Percentiles rank a stretch among this genome's conserved stretches.
Evolutionary conservation across 2,329 filamentous ascomycete genomes (phyloP).

Genomic region (Penicillium sp.): DNA sequence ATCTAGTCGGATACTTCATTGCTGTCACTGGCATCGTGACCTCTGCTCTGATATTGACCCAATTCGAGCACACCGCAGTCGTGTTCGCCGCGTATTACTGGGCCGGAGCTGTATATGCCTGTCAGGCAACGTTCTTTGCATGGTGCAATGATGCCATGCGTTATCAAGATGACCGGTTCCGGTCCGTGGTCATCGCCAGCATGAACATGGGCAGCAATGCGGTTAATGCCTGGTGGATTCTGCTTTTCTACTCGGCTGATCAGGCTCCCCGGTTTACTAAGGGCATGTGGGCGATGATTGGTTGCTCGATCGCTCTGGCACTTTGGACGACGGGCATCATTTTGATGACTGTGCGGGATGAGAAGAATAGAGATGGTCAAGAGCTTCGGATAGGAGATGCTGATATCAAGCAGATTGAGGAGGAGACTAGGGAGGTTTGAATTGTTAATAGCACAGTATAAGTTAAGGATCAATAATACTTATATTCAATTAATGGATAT

Average conservation of each 20-base stretch:
- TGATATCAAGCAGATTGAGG: not conserved
- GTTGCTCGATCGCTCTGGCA: conserved; percentile 20
- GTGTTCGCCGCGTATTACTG: conserved; percentile 70
- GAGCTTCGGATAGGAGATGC: not conserved
- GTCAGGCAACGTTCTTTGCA: conserved; percentile 73
- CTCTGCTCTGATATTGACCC: conserved; percentile 61
- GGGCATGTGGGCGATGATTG: conserved; percentile 38
- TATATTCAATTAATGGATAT: not conserved
- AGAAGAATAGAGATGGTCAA: conserved; percentile 4
- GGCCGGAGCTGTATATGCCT: conserved; percentile 70
- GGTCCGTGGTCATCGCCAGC: conserved; percentile 67
- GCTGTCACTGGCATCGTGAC: conserved; percentile 65
- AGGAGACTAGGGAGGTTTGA: not conserved
- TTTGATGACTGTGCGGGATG: conserved; percentile 14
- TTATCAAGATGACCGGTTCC: conserved; percentile 62
- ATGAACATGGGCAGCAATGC: conserved; percentile 72
- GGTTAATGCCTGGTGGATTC: conserved; percentile 72
- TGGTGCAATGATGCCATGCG: conserved; percentile 73
- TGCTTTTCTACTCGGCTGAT: conserved; percentile 68
- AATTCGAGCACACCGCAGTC: conserved; percentile 53
- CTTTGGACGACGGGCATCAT: conserved; percentile 20
- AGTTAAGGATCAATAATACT: not conserved
- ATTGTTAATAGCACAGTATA: not conserved
- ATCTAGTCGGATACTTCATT: conserved; percentile 68
- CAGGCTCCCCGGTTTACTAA: conserved; percentile 67